phyloP scores from a whole-genome alignment of 306 rosid species.

The Hippophae rhamnoides region DNA sequence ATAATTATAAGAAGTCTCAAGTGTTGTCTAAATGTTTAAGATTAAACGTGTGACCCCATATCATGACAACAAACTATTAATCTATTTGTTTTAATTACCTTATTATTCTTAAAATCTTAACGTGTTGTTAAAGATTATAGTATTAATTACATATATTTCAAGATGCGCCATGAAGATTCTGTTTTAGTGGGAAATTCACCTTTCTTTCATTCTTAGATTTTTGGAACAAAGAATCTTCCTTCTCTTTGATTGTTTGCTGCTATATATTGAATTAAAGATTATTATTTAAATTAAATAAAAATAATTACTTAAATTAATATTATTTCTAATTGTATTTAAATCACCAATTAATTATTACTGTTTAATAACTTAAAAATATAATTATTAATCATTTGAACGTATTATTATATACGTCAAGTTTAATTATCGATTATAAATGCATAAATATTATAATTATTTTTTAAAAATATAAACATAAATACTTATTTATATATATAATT shows the following conservation, averaged over 20 bases:
- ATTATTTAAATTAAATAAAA: neutral
- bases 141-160: neutral
- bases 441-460: too few species aligned
- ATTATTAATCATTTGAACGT: too few species aligned
- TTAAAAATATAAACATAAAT: too few species aligned
- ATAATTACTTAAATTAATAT: too few species aligned
- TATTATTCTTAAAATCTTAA: constrained; percentile 19
- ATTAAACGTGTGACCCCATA: constrained; percentile 17
- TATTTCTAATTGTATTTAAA: too few species aligned
- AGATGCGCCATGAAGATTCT: constrained; percentile 23
- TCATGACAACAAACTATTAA: constrained; percentile 14
- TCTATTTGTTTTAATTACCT: constrained; percentile 15
- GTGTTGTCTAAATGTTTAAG: constrained; percentile 9
- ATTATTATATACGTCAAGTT: too few species aligned
- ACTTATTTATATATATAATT: too few species aligned
- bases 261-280: constrained; percentile 18
- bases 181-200: constrained; percentile 28
- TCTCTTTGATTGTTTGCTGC: constrained; percentile 18
- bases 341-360: too few species aligned
- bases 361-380: too few species aligned
- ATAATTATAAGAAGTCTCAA: constrained; percentile 4
- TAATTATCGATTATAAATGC: too few species aligned
- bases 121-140: constrained; percentile 1
- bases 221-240: constrained; percentile 30
- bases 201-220: constrained; percentile 5